Conservation (phyloP, 345 rosid genomes). For the Eucalyptus leucophloia region DNA sequence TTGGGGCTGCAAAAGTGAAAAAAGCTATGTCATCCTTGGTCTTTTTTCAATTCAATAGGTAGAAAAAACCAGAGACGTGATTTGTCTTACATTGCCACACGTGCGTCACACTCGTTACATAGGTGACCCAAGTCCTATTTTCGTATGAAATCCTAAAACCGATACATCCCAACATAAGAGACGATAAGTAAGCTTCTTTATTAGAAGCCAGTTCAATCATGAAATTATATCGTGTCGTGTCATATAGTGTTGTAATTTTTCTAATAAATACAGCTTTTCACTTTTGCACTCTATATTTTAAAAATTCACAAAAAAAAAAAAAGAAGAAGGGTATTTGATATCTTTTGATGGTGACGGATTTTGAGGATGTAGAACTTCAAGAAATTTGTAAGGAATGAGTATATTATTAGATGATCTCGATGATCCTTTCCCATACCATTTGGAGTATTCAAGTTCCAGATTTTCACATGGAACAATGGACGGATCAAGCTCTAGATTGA, state of each 20-base stretch:
- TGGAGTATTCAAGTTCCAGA: background rate
- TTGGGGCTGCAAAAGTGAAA: background rate
- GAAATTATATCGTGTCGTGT: background rate
- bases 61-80: background rate
- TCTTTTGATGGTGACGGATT: background rate
- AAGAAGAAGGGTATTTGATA: background rate
- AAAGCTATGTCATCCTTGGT: background rate
- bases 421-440: background rate
- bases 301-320: background rate
- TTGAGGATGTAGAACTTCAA: accelerated
- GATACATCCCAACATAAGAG: background rate
- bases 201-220: background rate
- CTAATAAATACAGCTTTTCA: background rate
- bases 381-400: background rate
- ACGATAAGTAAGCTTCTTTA: too few relatives aligned
- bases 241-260: accelerated
- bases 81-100: background rate
- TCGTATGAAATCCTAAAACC: background rate
- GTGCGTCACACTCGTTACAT: background rate
- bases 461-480: background rate
- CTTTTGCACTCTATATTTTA: accelerated
- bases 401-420: background rate
- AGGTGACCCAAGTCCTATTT: background rate
- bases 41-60: background rate
- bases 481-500: background rate